Base-by-base conservation (phyloP, 202 grass and related monocot genomes). In the Dendrocalamus latiflorus region DNA sequence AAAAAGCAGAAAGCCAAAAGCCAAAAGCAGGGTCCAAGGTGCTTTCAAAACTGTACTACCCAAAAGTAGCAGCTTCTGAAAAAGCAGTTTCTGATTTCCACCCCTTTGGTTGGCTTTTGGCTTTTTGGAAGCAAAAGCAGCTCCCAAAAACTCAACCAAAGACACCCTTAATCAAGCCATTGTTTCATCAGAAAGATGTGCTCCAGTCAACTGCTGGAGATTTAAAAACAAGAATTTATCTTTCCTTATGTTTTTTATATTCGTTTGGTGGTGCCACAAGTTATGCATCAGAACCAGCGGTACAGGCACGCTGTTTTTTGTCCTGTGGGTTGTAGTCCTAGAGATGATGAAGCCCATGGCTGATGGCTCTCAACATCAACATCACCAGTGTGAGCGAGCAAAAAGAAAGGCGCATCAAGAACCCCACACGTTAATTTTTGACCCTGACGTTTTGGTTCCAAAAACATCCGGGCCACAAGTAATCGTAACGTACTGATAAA, bases 361-460 rank as follows among this genome's bases (percentile, higher is more conserved):
- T n/a, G n/a, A 16, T 73, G 79, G 67, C 47, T 82, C 51, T 78
- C 79, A 59, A 54, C 73, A 57, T 74, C 83, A 22, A n/a, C n/a
- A n/a, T n/a, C n/a, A n/a, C 66, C 6, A 0, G 67, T 82, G 58
- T 78, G 87, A 70, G 42, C 30, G 4, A 20, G 24, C 18, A 51
- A 77, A 72, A 77, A 24, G 33, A 65, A 77, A 58, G 36, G 45
- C 34, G 1, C 24, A 13, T 16, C 81, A 38, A n/a, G 38, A 82
- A 65, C 55, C 72, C 72, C 64, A 77, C 88, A 67, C 83, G 72
- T 81, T 66, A 77, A 80, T 25, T 62, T 14, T 81, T n/a, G 57
- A 78, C 49, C 14, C 4, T 0, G 72, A 81, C 44, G 54, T 80
- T 44, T 84, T 55, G 43, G 5, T 28, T 56, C 63, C 44, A 68